Conservation (phyloP, 1,284 basidiomycete genomes). For the Afroboletus lepidellus region DNA sequence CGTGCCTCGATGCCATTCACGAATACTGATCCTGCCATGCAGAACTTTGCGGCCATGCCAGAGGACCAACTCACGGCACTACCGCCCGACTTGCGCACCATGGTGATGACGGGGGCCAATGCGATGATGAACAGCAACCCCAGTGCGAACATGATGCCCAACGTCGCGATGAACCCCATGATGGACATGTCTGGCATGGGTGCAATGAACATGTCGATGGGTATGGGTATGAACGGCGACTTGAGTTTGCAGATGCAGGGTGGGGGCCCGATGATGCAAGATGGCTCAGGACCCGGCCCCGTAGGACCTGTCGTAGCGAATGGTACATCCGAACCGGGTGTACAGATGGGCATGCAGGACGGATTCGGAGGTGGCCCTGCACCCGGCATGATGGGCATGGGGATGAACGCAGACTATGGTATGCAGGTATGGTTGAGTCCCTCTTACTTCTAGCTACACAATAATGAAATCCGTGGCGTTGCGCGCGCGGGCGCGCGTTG, state of each 20-base stretch:
- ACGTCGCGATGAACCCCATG: slow-evolving; percentile 39
- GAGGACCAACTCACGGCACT: slow-evolving; percentile 75
- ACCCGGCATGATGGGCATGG: slow-evolving; percentile 58
- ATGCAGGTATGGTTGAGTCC: slow-evolving; percentile 56
- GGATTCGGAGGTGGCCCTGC: slow-evolving; percentile 44
- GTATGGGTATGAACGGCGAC: slow-evolving; percentile 47
- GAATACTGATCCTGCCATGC: slow-evolving; percentile 6
- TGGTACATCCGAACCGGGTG: slow-evolving; percentile 45
- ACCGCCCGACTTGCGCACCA: slow-evolving; percentile 75
- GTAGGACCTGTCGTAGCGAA: slow-evolving; percentile 36
- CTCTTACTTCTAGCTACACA: slow-evolving; percentile 39
- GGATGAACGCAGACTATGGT: slow-evolving; percentile 46
- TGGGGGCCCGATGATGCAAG: slow-evolving; percentile 43
- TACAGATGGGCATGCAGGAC: slow-evolving; percentile 45
- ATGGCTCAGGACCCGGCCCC: slow-evolving; percentile 36
- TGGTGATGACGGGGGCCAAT: slow-evolving; percentile 77
- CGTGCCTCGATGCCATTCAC: background rate
- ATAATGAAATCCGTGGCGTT: slow-evolving; percentile 38
- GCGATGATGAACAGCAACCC: slow-evolving; percentile 63
- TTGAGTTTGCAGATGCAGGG: slow-evolving; percentile 44
- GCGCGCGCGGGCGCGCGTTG: slow-evolving; percentile 26
- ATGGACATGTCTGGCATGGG: slow-evolving; percentile 50
- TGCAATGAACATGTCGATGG: slow-evolving; percentile 56
- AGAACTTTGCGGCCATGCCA: slow-evolving; percentile 80
- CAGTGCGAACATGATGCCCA: slow-evolving; percentile 57